A percentile compares a stretch with the other conserved stretches of the same genome.
These are phyloP conservation scores for Rutstroemia sp. DNA, from an alignment of 2,329 filamentous ascomycete genomes.

Conservation along the genomic window DNA sequence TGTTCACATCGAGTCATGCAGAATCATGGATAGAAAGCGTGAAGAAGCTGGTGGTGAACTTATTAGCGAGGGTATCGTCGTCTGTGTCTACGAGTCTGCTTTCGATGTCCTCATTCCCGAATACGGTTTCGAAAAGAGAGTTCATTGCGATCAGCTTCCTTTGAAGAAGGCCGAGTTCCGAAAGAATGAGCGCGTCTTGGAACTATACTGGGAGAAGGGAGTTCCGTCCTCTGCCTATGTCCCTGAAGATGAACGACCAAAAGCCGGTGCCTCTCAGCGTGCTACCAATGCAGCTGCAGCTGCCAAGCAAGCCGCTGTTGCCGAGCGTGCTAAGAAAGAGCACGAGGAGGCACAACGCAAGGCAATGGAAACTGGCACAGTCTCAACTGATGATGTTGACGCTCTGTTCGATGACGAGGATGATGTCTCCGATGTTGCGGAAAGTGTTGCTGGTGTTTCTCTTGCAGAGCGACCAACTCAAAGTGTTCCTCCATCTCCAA, in stretches of 20 bases:
- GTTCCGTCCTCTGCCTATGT: slow-evolving; percentile 93
- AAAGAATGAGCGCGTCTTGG: slow-evolving; percentile 88
- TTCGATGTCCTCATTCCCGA: slow-evolving; percentile 98
- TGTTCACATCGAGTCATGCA: slow-evolving; percentile 95
- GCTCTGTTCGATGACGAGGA: slow-evolving; percentile 94
- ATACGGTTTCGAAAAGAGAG: slow-evolving; percentile 98
- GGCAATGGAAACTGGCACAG: slow-evolving; percentile 90
- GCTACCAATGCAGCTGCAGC: slow-evolving; percentile 69
- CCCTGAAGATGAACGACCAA: slow-evolving; percentile 92
- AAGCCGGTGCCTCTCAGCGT: slow-evolving; percentile 67
- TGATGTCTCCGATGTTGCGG: slow-evolving; percentile 73
- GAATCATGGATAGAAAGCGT: slow-evolving; percentile 87
- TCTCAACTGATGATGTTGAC: slow-evolving; percentile 86
- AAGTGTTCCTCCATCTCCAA: slow-evolving; percentile 88
- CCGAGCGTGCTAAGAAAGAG: slow-evolving; percentile 74
- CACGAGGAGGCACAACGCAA: slow-evolving; percentile 85
- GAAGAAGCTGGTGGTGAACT: slow-evolving; percentile 84
- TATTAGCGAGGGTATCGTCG: slow-evolving; percentile 89
- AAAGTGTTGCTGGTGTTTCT: slow-evolving; percentile 85
- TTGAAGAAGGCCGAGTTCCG: slow-evolving; percentile 99
- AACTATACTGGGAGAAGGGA: slow-evolving; percentile 99
- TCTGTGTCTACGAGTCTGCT: slow-evolving; percentile 96
- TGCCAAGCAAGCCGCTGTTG: slow-evolving; percentile 73
- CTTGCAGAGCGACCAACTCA: slow-evolving; percentile 84
- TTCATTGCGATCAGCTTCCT: slow-evolving; percentile 96